Base-by-base conservation (phyloP, 2,329 filamentous ascomycete genomes). In the Xylaria polymorpha region DNA sequence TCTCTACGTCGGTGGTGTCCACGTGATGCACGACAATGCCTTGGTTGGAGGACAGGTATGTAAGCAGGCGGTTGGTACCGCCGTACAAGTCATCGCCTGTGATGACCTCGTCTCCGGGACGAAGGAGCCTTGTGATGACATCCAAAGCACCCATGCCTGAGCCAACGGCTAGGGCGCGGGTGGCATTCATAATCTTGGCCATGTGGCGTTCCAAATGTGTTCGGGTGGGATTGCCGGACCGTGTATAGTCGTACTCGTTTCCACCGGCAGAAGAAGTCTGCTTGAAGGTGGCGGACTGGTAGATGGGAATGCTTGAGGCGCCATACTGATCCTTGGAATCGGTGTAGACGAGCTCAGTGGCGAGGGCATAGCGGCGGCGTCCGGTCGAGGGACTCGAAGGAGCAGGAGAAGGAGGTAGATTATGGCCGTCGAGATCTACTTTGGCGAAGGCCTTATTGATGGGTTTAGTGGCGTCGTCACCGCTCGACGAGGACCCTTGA, bases 251-350 rank as follows among this genome's bases (percentile, higher is more conserved):
- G 82, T 98, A 99, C 81, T 98, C 94, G 78, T 88, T 92, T 69
- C 93, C 94, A 68, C 93, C 94, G 55, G 83, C 86, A 71, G 92
- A 91, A 20, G 92, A 93, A 25, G 88, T 88, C 82, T 98, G 96
- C 84, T 99, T 99, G 86, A 99, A 99, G 44, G 96, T 99, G 58
- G 96, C 97, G 58, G 94, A 97, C 87, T 97, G 96, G 82, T 99
- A 99, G 79, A 99, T 98, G 63, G 96, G 96, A 76, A 97, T 91
- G 81, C 94, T 98, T 75, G 94, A 97, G 67, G 96, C 89, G 78
- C 97, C 97, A 85, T 98, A 98, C 84, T 99, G 96, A 81, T 99
- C 96, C 82, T 91, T 96, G 80, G 92, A 90, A 76, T 99, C 96
- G 61, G 95, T 98, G 81, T 95, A 98, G 69, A 99, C 96, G 71